These are phyloP conservation scores for Citrullus mucosospermus DNA, from an alignment of 306 rosid genomes.

Conservation along the genomic window DNA sequence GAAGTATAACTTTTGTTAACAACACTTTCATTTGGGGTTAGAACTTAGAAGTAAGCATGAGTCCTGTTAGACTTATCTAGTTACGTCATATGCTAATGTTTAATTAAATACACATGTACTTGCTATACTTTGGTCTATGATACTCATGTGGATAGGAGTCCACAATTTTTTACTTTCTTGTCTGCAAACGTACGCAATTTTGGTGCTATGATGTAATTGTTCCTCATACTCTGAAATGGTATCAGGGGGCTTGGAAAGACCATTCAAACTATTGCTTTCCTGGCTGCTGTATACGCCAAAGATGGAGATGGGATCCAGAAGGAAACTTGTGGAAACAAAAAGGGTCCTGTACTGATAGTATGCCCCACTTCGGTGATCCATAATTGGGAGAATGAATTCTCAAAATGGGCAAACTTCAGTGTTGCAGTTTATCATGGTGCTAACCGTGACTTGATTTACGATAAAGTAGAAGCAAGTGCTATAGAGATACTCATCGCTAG, in stretches of 20 bases:
- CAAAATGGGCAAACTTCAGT: slow-evolving; percentile 76
- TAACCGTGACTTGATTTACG: slow-evolving; percentile 59
- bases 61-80: background rate
- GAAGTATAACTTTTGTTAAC: background rate
- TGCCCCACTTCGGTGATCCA: slow-evolving; percentile 82
- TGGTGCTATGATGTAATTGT: slow-evolving; percentile 7
- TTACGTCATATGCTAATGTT: background rate
- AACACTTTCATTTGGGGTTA: background rate
- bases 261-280: slow-evolving; percentile 85
- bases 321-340: slow-evolving; percentile 25
- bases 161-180: background rate
- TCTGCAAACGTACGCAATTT: background rate
- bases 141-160: background rate
- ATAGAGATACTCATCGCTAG: slow-evolving; percentile 82
- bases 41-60: background rate
- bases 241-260: slow-evolving; percentile 98
- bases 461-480: slow-evolving; percentile 40
- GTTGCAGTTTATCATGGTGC: slow-evolving; percentile 77
- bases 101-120: background rate
- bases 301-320: slow-evolving; percentile 29
- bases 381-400: slow-evolving; percentile 87
- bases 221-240: slow-evolving; percentile 12
- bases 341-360: slow-evolving; percentile 61
- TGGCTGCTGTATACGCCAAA: slow-evolving; percentile 74
- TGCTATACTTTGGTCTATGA: background rate